Base-by-base conservation (phyloP, 1,284 basidiomycete genomes). In the Trichosporon coremiiforme region DNA sequence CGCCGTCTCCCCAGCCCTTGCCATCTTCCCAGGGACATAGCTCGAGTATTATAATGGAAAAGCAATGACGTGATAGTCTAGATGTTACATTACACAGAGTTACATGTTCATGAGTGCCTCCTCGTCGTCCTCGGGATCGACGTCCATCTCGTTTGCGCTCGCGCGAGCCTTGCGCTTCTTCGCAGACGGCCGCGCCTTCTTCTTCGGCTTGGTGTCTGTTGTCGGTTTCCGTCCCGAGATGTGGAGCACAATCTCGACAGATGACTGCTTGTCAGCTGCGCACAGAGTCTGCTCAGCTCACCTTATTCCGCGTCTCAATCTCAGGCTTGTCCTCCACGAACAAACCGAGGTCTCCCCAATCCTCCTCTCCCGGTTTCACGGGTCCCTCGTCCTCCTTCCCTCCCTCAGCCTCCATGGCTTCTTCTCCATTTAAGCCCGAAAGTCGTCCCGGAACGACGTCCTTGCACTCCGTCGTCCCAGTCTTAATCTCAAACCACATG, bases 391-490 rank as follows among this genome's bases (percentile, higher is more conserved):
- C 55, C 25, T 60, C 17, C 55, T 31, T 9, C 55, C 10, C 55
- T 60, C 29, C 25, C 12, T 64, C 62, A 2, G 29, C 15, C 36
- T 64, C 20, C 63, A 33, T 17, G 20, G 12, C 38, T 10, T 41
- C 63, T 36, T 17, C 22, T 9, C 25, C 20, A 20, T 35, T 29
- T 1, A 29, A 31, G 1, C 57, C 57, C 29, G 57, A 62, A 5
- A 33, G 29, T 22, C 45, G 29, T 2, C 33, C 65, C 15, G 45
- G 36, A n/a, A 95, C 77, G 82, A 95, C 92, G 74, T 95, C 94
- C 67, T 89, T 86, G 53, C 93, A 89, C 72, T 90, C 88, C 29
- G 90, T 87, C 0, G 90, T 93, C 1, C 90, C 90, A 0, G 93
- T 95, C 15, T 84, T 84, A 38, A 92, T 85, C 75, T 92, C 88